These are phyloP conservation scores for Ophiostoma fasciatum DNA, from an alignment of 2,329 filamentous ascomycete genomes.

Conservation along the genomic window DNA sequence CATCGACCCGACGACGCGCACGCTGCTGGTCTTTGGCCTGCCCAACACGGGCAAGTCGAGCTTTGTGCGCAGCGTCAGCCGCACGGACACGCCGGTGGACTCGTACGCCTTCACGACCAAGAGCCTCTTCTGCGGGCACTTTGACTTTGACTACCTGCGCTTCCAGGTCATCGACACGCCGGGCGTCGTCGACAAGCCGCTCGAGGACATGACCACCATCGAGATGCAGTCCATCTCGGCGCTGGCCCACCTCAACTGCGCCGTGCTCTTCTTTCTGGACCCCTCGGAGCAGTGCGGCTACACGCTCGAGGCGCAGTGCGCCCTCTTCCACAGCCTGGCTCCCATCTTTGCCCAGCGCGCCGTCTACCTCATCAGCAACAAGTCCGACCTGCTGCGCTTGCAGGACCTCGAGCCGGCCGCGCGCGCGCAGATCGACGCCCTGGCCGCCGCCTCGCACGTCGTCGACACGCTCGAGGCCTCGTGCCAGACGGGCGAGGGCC, in stretches of 20 bases:
- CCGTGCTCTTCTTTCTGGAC: conserved; percentile 97
- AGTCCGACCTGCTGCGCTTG: conserved; percentile 82
- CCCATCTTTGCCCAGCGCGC: conserved; percentile 95
- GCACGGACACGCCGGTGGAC: conserved; percentile 92
- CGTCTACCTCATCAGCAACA: conserved; percentile 94
- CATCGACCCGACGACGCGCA: conserved; percentile 97
- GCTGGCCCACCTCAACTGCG: conserved; percentile 88
- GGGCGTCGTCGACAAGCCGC: conserved; percentile 92
- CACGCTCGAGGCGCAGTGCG: conserved; percentile 80
- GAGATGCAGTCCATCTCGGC: conserved; percentile 99
- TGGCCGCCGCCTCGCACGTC: conserved; percentile 43
- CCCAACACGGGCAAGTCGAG: conserved; percentile 97
- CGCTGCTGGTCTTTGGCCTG: conserved; percentile 91
- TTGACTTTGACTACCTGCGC: conserved; percentile 86
- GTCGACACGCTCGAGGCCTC: conserved; percentile 88
- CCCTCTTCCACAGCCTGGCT: conserved; percentile 92
- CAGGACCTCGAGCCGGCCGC: conserved; percentile 73
- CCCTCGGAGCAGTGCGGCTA: conserved; percentile 94
- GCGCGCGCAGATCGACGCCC: conserved; percentile 32
- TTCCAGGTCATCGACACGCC: conserved; percentile 85
- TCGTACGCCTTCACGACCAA: conserved; percentile 95
- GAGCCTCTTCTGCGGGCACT: conserved; percentile 92
- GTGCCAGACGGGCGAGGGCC: conserved; percentile 86
- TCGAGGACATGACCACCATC: conserved; percentile 99
- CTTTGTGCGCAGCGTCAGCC: conserved; percentile 81